Percentiles rank a stretch among this genome's conserved stretches.
Conservation (phyloP, 2,329 filamentous ascomycete species). For the Talaromyces islandicus region DNA sequence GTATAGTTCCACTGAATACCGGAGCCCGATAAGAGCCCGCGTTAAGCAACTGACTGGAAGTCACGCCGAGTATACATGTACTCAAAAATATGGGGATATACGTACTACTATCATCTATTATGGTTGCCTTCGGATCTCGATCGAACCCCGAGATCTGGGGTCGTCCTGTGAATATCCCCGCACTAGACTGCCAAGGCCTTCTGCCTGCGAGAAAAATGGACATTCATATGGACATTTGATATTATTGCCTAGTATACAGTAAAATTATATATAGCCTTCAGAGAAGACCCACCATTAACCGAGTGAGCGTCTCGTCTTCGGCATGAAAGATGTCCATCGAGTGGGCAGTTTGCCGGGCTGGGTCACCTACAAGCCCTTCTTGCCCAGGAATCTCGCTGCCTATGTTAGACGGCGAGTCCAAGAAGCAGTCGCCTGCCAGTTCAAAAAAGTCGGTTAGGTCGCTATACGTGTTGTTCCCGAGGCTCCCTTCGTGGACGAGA, state of each 20-base stretch:
- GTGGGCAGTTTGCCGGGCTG: background rate
- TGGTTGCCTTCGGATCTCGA: slow-evolving; percentile 1
- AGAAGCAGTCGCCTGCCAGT: slow-evolving; percentile 46
- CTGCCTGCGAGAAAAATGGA: background rate
- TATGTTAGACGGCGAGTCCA: slow-evolving; percentile 23
- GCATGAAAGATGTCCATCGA: slow-evolving; percentile 24
- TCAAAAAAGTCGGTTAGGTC: slow-evolving; percentile 58
- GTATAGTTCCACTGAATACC: background rate
- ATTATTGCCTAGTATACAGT: background rate
- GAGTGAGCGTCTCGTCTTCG: slow-evolving; percentile 29
- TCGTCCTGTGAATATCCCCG: background rate
- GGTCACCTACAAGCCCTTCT: background rate
- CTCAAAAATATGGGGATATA: background rate
- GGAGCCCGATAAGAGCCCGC: background rate
- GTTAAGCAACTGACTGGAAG: background rate
- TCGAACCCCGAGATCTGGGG: background rate
- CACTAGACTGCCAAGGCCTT: background rate
- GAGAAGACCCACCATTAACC: slow-evolving; percentile 28
- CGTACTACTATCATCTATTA: background rate
- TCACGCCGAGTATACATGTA: background rate
- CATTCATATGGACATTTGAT: background rate
- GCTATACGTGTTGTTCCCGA: slow-evolving; percentile 26
- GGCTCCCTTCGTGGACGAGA: background rate
- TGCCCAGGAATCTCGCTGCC: background rate
- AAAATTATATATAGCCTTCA: slow-evolving; percentile 9